Conservation (phyloP, 305 asterid species). For the Plantago lanceolata region DNA sequence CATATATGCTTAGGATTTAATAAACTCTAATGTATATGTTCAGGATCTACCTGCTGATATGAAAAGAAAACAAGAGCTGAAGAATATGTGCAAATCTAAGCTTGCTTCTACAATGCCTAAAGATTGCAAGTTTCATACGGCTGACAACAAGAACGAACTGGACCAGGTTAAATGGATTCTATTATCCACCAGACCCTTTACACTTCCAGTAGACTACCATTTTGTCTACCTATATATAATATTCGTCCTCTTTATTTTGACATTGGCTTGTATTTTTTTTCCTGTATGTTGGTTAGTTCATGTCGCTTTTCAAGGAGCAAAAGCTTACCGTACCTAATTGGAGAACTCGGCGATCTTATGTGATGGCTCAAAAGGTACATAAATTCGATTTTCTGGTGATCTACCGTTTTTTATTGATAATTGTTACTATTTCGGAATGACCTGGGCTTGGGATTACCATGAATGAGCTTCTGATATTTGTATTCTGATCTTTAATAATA, state of each 20-base stretch:
- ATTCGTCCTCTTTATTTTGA: constrained; percentile 14
- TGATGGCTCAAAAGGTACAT: constrained; percentile 79
- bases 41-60: no score
- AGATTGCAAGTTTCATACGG: no score
- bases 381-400: not conserved
- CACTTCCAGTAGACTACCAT: constrained; percentile 1
- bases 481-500: not conserved
- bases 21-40: not conserved
- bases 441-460: no score
- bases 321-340: constrained; percentile 75
- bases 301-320: constrained; percentile 83
- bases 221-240: constrained; percentile 9
- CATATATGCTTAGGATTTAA: not conserved
- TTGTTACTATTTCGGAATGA: no score
- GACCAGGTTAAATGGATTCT: no score
- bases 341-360: constrained; percentile 74
- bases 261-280: constrained; percentile 5
- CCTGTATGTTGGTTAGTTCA: constrained; percentile 45
- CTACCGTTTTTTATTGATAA: not conserved
- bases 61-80: no score
- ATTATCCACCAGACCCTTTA: no score
- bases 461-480: not conserved
- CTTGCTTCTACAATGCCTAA: no score
- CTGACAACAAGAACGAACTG: no score
- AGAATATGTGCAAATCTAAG: no score